phyloP scores from a whole-genome alignment of 75 land plant genomes.

The Larix kaempferi region DNA sequence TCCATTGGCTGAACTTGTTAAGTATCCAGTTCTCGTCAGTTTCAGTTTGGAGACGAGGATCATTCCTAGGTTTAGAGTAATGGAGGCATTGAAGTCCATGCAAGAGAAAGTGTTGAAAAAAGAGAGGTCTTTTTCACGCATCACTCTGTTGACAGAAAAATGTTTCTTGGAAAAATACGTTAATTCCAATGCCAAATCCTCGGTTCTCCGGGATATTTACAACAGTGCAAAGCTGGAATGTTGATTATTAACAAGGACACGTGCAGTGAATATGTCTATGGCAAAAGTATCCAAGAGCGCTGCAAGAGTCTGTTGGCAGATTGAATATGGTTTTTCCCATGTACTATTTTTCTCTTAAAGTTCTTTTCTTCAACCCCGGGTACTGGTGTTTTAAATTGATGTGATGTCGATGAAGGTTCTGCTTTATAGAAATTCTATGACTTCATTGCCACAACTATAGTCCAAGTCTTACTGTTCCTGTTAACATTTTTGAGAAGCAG shows the following conservation, averaged over 20 bases:
- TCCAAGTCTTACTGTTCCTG: no score
- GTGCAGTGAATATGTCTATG: not conserved
- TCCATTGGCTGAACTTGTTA: constrained; percentile 6
- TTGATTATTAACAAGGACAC: not conserved
- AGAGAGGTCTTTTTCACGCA: not conserved
- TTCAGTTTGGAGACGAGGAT: constrained; percentile 14
- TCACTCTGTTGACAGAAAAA: constrained; percentile 4
- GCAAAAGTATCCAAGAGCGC: not conserved
- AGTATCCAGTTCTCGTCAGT: not conserved
- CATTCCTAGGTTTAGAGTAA: constrained; percentile 20
- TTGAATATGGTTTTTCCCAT: not conserved
- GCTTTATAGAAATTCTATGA: no score
- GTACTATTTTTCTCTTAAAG: no score
- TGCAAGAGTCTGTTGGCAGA: not conserved
- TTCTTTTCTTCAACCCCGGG: no score
- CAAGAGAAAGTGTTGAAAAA: constrained; percentile 9
- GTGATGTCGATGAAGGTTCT: no score
- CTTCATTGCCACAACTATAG: no score
- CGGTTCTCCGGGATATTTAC: not conserved
- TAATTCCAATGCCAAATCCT: not conserved
- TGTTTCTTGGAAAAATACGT: constrained; percentile 19
- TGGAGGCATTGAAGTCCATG: constrained; percentile 16
- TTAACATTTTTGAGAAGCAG: not conserved
- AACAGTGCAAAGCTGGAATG: not conserved
- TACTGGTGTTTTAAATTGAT: no score